These are phyloP conservation scores for Phaeoacremonium minimum DNA, from an alignment of 2,329 filamentous ascomycete species.

Conservation along the genomic window DNA sequence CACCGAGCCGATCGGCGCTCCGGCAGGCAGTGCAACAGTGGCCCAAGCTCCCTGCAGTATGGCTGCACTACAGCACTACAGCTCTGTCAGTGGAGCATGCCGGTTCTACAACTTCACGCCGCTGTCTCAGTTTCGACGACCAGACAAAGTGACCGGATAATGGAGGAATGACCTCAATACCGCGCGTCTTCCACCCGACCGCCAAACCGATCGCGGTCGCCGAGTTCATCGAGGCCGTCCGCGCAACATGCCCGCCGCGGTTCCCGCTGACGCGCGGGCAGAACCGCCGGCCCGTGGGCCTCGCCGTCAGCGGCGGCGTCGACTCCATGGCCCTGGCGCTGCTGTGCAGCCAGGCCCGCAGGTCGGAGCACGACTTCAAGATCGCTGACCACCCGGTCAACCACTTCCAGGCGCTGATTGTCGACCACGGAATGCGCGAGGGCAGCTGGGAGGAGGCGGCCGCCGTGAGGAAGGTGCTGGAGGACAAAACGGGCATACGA, in stretches of 20 bases:
- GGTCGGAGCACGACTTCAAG: conserved; percentile 23
- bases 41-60: conserved; percentile 2
- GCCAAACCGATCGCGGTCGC: conserved; percentile 30
- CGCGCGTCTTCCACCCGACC: conserved; percentile 30
- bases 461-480: conserved; percentile 32
- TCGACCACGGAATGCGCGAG: conserved; percentile 54
- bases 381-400: conserved; percentile 40
- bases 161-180: conserved; percentile 33
- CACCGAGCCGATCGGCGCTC: conserved; percentile 2
- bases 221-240: conserved; percentile 46
- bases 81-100: too few species aligned
- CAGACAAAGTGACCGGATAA: too few species aligned
- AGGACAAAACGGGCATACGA: conserved; percentile 24
- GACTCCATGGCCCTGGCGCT: conserved; percentile 96
- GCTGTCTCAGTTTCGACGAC: too few species aligned
- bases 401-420: conserved; percentile 39
- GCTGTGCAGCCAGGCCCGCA: conserved; percentile 54
- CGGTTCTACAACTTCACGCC: too few species aligned
- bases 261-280: conserved; percentile 35
- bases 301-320: conserved; percentile 88
- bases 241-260: conserved; percentile 43
- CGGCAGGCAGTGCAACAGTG: conserved; percentile 1
- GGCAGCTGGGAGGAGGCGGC: conserved; percentile 49
- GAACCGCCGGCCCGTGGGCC: conserved; percentile 39
- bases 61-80: too few species aligned